These are phyloP conservation scores for Mycena haematopus DNA, from an alignment of 768 basidiomycete species.

Conservation along the genomic window DNA sequence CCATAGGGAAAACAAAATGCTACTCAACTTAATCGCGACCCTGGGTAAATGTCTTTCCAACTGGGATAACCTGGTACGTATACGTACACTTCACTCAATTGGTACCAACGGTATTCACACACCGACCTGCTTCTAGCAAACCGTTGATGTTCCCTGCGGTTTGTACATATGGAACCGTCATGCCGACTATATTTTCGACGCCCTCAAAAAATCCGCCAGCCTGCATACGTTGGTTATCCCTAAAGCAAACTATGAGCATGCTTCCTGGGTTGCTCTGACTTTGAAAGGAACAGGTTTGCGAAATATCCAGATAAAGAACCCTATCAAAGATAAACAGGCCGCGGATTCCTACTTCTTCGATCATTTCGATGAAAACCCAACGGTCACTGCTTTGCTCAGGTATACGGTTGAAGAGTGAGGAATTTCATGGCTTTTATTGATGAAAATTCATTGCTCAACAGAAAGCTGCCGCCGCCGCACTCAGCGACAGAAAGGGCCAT, in stretches of 20 bases:
- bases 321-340: no score
- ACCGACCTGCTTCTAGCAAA: neutral
- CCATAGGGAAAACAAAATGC: slow-evolving; percentile 2
- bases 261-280: neutral
- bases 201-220: neutral
- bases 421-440: no score
- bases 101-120: neutral
- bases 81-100: neutral
- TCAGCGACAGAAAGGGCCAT: no score
- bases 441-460: neutral
- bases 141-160: slow-evolving; percentile 5
- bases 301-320: no score
- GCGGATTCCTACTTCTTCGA: no score
- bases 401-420: no score
- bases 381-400: no score
- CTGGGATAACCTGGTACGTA: slow-evolving; percentile 19
- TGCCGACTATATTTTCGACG: neutral
- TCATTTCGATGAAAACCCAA: no score
- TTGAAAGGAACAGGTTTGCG: no score
- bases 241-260: neutral
- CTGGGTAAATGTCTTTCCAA: neutral
- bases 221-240: slow-evolving; percentile 7
- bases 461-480: no score
- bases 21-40: slow-evolving; percentile 6
- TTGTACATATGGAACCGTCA: no score